Percentiles rank a stretch among this genome's conserved stretches.
phyloP scores from a whole-genome alignment of 2,329 filamentous ascomycete species.

The Blastomyces parvus region DNA sequence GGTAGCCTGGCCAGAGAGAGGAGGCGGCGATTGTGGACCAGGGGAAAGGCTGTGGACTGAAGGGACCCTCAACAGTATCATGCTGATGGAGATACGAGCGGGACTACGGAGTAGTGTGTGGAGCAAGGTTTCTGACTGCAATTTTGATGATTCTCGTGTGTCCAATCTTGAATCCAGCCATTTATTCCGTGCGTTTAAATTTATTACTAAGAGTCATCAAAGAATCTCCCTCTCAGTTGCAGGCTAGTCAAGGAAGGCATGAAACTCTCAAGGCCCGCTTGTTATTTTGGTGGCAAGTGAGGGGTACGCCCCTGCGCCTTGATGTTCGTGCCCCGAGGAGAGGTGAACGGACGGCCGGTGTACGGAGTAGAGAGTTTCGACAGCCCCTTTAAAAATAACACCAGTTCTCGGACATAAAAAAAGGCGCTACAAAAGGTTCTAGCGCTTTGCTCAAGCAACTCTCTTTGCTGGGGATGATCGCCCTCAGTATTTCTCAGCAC shows the following conservation, averaged over 20 bases:
- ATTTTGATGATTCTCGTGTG: not conserved
- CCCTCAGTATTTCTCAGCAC: slow-evolving; percentile 6
- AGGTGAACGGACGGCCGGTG: no score
- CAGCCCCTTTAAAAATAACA: not conserved
- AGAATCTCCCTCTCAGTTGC: no score
- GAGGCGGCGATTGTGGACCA: not conserved
- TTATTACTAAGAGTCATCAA: no score
- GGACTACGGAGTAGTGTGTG: not conserved
- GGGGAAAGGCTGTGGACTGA: not conserved
- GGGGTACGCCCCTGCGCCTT: not conserved
- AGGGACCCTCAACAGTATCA: not conserved
- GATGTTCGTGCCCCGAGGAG: not conserved
- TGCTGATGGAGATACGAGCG: not conserved
- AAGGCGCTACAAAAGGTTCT: not conserved
- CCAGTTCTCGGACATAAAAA: not conserved
- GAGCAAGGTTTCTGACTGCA: not conserved
- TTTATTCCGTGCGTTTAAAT: not conserved
- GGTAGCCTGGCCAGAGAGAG: not conserved
- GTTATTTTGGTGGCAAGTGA: not conserved
- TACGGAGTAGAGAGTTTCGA: no score
- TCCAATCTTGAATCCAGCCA: not conserved
- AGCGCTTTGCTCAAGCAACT: not conserved
- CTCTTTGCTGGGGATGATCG: not conserved
- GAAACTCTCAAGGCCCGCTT: not conserved
- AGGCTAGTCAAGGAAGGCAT: not conserved